These are phyloP conservation scores for Groenewaldozyma auringiensis DNA, from an alignment of 1,139 yeast species.

Conservation along the genomic window DNA sequence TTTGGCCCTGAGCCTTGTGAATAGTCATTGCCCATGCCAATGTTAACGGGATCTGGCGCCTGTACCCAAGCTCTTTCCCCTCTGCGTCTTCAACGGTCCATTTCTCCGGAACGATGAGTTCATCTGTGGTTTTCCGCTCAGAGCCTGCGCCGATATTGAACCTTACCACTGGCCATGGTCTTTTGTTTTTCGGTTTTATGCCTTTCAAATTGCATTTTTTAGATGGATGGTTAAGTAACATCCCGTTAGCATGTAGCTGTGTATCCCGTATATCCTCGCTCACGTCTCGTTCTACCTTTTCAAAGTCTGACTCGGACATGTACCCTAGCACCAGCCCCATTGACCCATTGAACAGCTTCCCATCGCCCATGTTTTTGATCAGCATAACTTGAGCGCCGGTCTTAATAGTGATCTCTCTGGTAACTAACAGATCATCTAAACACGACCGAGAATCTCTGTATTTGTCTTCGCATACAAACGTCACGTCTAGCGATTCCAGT, in stretches of 20 bases:
- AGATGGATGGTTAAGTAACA: slow-evolving; percentile 12
- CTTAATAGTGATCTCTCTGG: slow-evolving; percentile 56
- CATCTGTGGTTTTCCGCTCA: slow-evolving; percentile 56
- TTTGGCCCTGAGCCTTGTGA: slow-evolving; percentile 96
- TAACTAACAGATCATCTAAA: slow-evolving; percentile 62
- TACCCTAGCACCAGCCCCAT: slow-evolving; percentile 80
- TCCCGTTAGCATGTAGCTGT: slow-evolving; percentile 6
- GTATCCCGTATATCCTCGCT: slow-evolving; percentile 8
- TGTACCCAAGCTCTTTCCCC: slow-evolving; percentile 44
- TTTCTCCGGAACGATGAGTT: slow-evolving; percentile 64
- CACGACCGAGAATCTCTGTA: slow-evolving; percentile 35
- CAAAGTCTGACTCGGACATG: slow-evolving; percentile 46
- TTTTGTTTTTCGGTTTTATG: slow-evolving; percentile 9
- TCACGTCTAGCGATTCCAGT: slow-evolving; percentile 43
- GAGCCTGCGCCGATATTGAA: slow-evolving; percentile 67
- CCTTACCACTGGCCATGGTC: slow-evolving; percentile 60
- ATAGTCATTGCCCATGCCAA: slow-evolving; percentile 94
- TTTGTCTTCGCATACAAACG: slow-evolving; percentile 56
- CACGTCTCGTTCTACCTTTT: slow-evolving; percentile 13
- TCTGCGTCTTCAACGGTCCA: slow-evolving; percentile 62
- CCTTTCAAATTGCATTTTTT: neutral
- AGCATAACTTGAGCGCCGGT: slow-evolving; percentile 94
- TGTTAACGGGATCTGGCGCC: slow-evolving; percentile 64
- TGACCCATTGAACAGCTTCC: slow-evolving; percentile 83
- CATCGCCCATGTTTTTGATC: slow-evolving; percentile 74